Base-by-base conservation (phyloP, 2,329 filamentous ascomycete genomes). In the Fusarium clavum region DNA sequence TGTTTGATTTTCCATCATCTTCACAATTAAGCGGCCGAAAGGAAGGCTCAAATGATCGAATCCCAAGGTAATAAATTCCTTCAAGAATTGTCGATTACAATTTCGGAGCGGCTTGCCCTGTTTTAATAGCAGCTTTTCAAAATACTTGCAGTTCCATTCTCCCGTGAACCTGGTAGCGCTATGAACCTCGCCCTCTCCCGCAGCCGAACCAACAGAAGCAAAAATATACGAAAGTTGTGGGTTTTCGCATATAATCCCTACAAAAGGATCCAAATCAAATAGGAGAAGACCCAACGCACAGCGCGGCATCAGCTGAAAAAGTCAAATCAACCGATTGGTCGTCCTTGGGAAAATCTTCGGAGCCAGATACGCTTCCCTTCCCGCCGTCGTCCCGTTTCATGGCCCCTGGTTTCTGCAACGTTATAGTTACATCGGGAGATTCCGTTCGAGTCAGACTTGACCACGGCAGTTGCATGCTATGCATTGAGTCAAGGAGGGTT, bases 381-480 rank as follows among this genome's bases (percentile, higher is more conserved):
- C 41, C 41, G 41, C 20, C 41, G 41, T 29, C 24, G 18, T 43
- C 49, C 49, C 49, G 48, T 41, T 52, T 52, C 48, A 52, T 52
- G 16, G 48, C 16, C 48, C 49, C 25, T 52, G 24, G 16, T 25
- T 12, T 13, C 24, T 52, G 34, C 18, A 18, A 47, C 45, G 45
- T 47, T 47, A 29, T 47, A 29, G 49, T 52, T 52, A 41, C 24
- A 52, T 52, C 24, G 49, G 32, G 25, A 18, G 29, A 29, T 41
- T 25, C 20, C n/a, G 12, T 29, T 41, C 32, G 32, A 52, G 32
- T 52, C 49, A 43, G 24, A 43, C 34, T 38, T n/a, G 13, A 20
- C 24, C 18, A 22, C 49, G 49, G 49, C 32, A 52, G 49, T 52
- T 41, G 18, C 13, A 41, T 47, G 34, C 10, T 20, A 16, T 8